These are phyloP conservation scores for Inonotus hispidus DNA, from an alignment of 1,284 basidiomycete genomes.

Conservation along the genomic window DNA sequence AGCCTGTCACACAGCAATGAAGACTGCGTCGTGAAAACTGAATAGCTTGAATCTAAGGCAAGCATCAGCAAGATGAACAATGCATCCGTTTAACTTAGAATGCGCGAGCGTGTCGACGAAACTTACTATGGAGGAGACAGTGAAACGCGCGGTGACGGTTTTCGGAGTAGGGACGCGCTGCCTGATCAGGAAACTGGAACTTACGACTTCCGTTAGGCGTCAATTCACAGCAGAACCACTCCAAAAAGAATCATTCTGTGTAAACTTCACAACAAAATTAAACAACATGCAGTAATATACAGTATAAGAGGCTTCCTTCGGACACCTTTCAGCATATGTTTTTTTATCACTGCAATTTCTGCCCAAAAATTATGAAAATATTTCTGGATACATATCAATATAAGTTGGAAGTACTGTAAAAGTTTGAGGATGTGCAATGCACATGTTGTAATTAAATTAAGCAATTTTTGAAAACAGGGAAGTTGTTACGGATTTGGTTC, in stretches of 20 bases:
- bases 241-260: too few relatives aligned
- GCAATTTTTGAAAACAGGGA: too few relatives aligned
- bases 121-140: background rate
- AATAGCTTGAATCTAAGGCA: background rate
- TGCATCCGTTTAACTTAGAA: background rate
- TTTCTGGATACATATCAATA: too few relatives aligned
- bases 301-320: too few relatives aligned
- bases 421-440: too few relatives aligned
- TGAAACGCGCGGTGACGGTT: background rate
- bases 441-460: too few relatives aligned
- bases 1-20: background rate
- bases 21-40: background rate
- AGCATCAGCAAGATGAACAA: background rate
- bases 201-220: background rate
- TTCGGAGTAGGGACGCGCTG: background rate
- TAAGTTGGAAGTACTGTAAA: too few relatives aligned
- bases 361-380: too few relatives aligned
- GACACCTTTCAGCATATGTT: too few relatives aligned
- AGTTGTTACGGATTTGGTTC: too few relatives aligned
- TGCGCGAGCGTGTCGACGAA: background rate
- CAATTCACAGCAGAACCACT: background rate
- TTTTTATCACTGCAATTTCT: too few relatives aligned
- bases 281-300: background rate
- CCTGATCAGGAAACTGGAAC: background rate
- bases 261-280: background rate